Percentiles rank a stretch among this genome's conserved stretches.
Evolutionary conservation across 441 rosid genomes (phyloP).

Genomic region (Monsonia emarginata): DNA sequence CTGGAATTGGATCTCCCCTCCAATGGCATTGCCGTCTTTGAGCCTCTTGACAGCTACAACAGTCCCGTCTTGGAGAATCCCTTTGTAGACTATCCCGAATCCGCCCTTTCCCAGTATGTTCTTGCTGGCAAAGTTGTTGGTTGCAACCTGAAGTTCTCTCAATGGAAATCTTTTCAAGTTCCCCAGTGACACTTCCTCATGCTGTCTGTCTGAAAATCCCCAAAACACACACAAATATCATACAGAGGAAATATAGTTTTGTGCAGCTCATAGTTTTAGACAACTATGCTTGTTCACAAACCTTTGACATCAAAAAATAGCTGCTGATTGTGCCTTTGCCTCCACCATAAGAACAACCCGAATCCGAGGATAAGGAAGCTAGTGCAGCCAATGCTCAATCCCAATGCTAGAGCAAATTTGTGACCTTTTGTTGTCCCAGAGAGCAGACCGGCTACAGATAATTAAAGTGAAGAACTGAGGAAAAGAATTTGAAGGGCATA

Average conservation of each 20-base stretch:
- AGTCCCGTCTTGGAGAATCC: constrained; percentile 60
- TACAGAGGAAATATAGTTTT: background rate
- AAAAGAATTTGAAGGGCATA: background rate
- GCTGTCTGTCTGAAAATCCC: constrained; percentile 37
- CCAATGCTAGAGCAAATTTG: constrained; percentile 66
- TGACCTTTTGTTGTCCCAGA: constrained; percentile 41
- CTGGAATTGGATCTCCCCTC: constrained; percentile 89
- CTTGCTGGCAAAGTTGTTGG: constrained; percentile 70
- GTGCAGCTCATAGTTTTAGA: too few relatives aligned
- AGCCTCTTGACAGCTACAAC: constrained; percentile 84
- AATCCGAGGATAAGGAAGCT: constrained; percentile 49
- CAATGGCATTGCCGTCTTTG: constrained; percentile 68
- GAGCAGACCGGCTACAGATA: constrained; percentile 30
- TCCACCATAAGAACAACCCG: constrained; percentile 72
- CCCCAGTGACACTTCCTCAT: constrained; percentile 72
- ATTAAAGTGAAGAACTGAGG: constrained; percentile 6
- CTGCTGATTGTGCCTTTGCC: constrained; percentile 59
- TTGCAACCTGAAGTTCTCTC: constrained; percentile 68
- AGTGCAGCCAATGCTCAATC: constrained; percentile 51
- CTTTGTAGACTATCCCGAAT: constrained; percentile 84
- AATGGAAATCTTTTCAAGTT: constrained; percentile 74
- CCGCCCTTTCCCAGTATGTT: constrained; percentile 86
- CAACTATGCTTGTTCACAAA: constrained; percentile 26
- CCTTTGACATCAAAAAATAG: constrained; percentile 82
- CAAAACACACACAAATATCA: constrained; percentile 5